Percentiles rank a stretch among this genome's conserved stretches.
phyloP scores from a whole-genome alignment of 805 yeast genomes.

The baker's yeast (Saccharomyces cerevisiae) region DNA sequence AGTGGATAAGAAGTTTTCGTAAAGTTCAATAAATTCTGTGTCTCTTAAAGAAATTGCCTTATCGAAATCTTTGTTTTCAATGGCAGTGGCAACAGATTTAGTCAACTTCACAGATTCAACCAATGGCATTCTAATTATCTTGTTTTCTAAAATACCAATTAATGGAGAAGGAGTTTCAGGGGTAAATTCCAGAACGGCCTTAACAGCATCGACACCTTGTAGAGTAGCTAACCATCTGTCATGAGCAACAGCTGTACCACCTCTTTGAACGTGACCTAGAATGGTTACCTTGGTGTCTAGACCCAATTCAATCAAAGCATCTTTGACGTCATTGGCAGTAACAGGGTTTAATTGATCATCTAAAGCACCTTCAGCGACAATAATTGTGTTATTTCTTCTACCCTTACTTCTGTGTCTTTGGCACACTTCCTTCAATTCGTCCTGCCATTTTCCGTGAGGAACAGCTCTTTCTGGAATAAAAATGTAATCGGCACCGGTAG shows the following conservation, averaged over 20 bases:
- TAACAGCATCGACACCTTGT: constrained; percentile 96
- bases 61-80: constrained; percentile 67
- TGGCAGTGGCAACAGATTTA: constrained; percentile 84
- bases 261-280: constrained; percentile 96
- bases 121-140: constrained; percentile 73
- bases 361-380: constrained; percentile 97
- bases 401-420: constrained; percentile 76
- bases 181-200: constrained; percentile 79
- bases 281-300: constrained; percentile 93
- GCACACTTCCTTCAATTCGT: constrained; percentile 68
- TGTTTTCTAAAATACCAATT: constrained; percentile 84
- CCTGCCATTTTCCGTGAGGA: constrained; percentile 62
- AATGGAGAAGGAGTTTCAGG: constrained; percentile 92
- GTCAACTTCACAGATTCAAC: constrained; percentile 87
- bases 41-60: constrained; percentile 84
- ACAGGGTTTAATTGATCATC: constrained; percentile 75
- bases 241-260: constrained; percentile 95
- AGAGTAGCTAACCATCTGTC: constrained; percentile 87
- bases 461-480: constrained; percentile 95
- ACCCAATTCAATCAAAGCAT: constrained; percentile 74
- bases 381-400: constrained; percentile 88
- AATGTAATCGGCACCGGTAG: constrained; percentile 91
- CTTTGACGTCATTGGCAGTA: constrained; percentile 69
- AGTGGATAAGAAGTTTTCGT: constrained; percentile 61
- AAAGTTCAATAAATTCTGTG: constrained; percentile 76